A percentile compares a stretch with the other conserved stretches of the same genome.
Conservation (phyloP, 2,329 filamentous ascomycete species). For the Rhynchosporium graminicola region DNA sequence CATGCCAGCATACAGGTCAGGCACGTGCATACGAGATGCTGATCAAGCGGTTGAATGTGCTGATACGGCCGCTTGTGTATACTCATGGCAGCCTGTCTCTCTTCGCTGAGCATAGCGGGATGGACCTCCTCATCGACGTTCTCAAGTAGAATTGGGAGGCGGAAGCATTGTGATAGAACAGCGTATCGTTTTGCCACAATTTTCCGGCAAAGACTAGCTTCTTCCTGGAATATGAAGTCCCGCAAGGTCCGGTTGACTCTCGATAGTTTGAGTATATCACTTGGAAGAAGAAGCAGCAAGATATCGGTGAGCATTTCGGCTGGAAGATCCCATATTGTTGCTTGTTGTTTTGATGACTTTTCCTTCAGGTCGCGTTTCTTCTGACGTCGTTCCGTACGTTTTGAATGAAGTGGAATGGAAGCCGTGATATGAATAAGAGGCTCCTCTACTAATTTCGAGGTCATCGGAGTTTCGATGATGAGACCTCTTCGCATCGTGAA, state of each 20-base stretch:
- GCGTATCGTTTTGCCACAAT: slow-evolving; percentile 52
- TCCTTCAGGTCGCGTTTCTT: slow-evolving; percentile 48
- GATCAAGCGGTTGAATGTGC: slow-evolving; percentile 51
- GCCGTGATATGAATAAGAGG: slow-evolving; percentile 53
- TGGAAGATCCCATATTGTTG: slow-evolving; percentile 50
- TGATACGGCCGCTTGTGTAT: slow-evolving; percentile 54
- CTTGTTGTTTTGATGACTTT: slow-evolving; percentile 39
- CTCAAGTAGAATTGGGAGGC: slow-evolving; percentile 49
- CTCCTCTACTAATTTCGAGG: slow-evolving; percentile 34
- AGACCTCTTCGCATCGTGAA: slow-evolving; percentile 5
- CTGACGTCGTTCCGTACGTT: slow-evolving; percentile 51
- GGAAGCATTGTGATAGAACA: slow-evolving; percentile 53
- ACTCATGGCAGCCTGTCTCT: slow-evolving; percentile 43
- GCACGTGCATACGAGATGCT: slow-evolving; percentile 55
- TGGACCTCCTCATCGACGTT: slow-evolving; percentile 44
- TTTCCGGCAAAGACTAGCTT: slow-evolving; percentile 45
- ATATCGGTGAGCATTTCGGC: slow-evolving; percentile 54
- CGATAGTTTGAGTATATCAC: slow-evolving; percentile 51
- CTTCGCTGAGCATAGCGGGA: slow-evolving; percentile 43
- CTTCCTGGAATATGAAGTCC: slow-evolving; percentile 48
- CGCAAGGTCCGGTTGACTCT: slow-evolving; percentile 47
- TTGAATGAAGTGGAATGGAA: slow-evolving; percentile 51
- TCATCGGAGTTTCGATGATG: background rate
- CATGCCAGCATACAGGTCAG: slow-evolving; percentile 57
- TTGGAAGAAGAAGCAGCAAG: slow-evolving; percentile 49